Base-by-base conservation (phyloP, 2,329 filamentous ascomycete genomes). In the Graphiopsis chlorocephala region DNA sequence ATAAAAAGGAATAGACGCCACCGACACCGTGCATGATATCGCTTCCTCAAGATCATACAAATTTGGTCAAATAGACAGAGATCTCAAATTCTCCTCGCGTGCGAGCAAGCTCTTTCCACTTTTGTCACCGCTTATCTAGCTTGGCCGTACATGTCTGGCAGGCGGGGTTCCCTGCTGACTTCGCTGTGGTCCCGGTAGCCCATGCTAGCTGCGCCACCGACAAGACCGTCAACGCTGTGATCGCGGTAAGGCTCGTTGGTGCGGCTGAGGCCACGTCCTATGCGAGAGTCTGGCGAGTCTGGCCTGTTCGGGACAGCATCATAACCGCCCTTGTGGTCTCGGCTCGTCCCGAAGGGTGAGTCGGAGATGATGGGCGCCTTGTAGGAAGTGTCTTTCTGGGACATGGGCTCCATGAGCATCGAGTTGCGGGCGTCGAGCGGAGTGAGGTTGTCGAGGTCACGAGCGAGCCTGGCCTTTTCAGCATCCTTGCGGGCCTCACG, bases 371-470 rank as follows among this genome's bases (percentile, higher is more conserved):
- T 63, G 2, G 74, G 71, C 17, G 71, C 71, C 65, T 75, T 76
- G 66, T 73, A 72, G 15, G 70, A 66, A 1, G 71, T 69, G 59
- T 69, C 80, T 31, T 64, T 59, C 23, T 73, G 70, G 23, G 72
- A 65, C 64, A 74, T 73, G 15, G 85, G 85, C 61, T 90, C 86
- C 77, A 92, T 87, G 65, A 97, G 87, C 23, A 97, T 86, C 14
- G 90, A 93, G 82, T 94, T 94, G 74, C 91, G 90, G 1, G 92
- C 90, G 73, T 96, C 91, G 45, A 97, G 85, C 5, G 93, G 91
- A 1, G 93, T 97, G 58, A 97, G 87, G 65, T 88, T 88, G 77
- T 97, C 93, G 66, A 90, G 80, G 71, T 95, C 90, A 69, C 89
- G 88, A 72, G 88, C 85, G 68, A 87, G 78, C 82, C 94, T 92